Conservation (phyloP, 495 filamentous ascomycete species). For the Cenococcum geophilum region DNA sequence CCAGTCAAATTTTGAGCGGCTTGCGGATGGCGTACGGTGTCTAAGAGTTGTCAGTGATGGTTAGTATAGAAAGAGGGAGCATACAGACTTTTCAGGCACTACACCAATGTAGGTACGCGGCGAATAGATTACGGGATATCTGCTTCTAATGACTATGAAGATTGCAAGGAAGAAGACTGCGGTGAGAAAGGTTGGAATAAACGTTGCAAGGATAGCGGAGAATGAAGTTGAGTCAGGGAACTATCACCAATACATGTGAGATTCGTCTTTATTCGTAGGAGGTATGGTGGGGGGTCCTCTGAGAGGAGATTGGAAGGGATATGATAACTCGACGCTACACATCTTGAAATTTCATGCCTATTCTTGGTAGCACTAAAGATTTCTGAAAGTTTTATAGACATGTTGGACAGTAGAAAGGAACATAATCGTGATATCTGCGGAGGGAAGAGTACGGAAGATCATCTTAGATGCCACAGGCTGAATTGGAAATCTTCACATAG, state of each 20-base stretch:
- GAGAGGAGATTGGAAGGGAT: background rate
- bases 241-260: slow-evolving; percentile 7
- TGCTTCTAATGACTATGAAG: slow-evolving; percentile 67
- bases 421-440: no score
- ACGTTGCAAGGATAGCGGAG: slow-evolving; percentile 58
- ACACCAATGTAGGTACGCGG: slow-evolving; percentile 79
- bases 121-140: slow-evolving; percentile 68
- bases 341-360: background rate
- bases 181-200: slow-evolving; percentile 61
- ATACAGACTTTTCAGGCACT: slow-evolving; percentile 26
- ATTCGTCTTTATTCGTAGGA: background rate
- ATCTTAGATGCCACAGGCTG: no score
- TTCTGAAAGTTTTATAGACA: background rate
- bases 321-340: background rate
- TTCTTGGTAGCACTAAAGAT: background rate
- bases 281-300: no score
- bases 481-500: background rate
- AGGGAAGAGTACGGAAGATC: no score
- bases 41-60: slow-evolving; percentile 5
- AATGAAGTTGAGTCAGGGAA: slow-evolving; percentile 41
- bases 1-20: slow-evolving; percentile 52
- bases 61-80: background rate
- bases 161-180: slow-evolving; percentile 56
- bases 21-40: slow-evolving; percentile 26
- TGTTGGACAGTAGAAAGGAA: background rate